phyloP scores from a whole-genome alignment of 257 asterid genomes.

The Capsicum chinense region DNA sequence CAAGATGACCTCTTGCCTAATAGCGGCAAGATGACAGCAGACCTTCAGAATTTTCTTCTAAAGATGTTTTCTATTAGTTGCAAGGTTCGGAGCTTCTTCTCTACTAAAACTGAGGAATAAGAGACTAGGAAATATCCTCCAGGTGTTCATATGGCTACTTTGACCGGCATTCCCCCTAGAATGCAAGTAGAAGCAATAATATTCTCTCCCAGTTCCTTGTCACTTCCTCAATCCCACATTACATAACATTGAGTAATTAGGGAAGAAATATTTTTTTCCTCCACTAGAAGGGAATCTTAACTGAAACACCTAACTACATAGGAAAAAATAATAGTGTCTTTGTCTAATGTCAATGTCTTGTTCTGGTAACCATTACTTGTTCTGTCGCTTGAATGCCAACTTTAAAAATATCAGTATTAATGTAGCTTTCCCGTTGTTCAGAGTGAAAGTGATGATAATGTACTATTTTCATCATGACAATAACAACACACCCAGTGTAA shows the following conservation, averaged over 20 bases:
- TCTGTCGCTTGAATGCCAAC: too few relatives aligned
- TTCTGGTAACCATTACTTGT: too few relatives aligned
- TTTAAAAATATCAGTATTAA: too few relatives aligned
- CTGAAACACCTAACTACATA: neutral
- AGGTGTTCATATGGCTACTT: neutral
- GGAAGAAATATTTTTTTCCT: neutral
- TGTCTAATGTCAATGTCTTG: too few relatives aligned
- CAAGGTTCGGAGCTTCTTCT: neutral
- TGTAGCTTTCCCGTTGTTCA: too few relatives aligned
- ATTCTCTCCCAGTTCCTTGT: neutral
- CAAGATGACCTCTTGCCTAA: neutral
- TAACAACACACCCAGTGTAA: too few relatives aligned
- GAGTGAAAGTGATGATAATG: too few relatives aligned
- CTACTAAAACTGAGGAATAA: neutral
- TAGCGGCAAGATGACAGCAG: neutral
- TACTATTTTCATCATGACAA: too few relatives aligned
- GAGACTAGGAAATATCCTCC: neutral
- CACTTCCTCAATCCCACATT: conserved; percentile 9
- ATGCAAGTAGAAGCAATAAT: too few relatives aligned
- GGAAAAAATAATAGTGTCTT: neutral
- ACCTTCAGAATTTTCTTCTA: neutral
- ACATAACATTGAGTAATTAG: neutral
- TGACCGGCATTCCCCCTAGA: neutral
- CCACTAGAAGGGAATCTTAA: neutral
- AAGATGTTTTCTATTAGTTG: neutral